Base-by-base conservation (phyloP, 2,329 filamentous ascomycete species). In the Aaosphaeria arxii region DNA sequence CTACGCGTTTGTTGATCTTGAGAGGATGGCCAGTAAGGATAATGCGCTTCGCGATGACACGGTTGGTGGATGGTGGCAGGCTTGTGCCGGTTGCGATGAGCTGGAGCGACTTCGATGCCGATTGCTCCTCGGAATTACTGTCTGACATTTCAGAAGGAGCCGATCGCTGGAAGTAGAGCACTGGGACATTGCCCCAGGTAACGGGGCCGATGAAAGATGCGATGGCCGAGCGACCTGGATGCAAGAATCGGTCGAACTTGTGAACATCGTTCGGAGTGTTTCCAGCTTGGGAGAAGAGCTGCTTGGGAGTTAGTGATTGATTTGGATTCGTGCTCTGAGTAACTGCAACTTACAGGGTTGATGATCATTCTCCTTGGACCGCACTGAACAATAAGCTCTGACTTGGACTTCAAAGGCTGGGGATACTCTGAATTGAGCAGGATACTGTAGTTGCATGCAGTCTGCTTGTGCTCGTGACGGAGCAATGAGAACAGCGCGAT, bases 1-100 rank as follows among this genome's bases (percentile, higher is more conserved):
- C 94, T 28, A 99, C 79, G 72, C 88, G 91, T 81, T 96, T 96
- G 83, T 99, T 90, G 70, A 99, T 99, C 76, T 99, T 96, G 80
- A 90, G 96, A 0, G 95, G 94, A 67, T 99, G 92, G 11, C 94
- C 95, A 0, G 94, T 96, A 48, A 99, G 80, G 55, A 97, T 89
- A 59, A 95, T 85, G 45, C 94, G 87, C 76, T 99, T 99, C 61
- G 92, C 91, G 51, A 99, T 84, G 47, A 99, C 87, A 36, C 94
- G 86, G 42, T 73, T 63, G 67, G 84, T 66, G 72, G 91, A 70
- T 67, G 91, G 89, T 0, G 91, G 85, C 11, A 96, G 80, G 5
- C 88, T 85, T 0, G 94, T 97, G 52, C 95, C 94, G 0, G 89
- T 96, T 42, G 82, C 94, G 48, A 96, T 81, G 43, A 99, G 81